These are phyloP conservation scores for Metrosideros polymorpha DNA, from an alignment of 441 rosid species.

Conservation along the genomic window DNA sequence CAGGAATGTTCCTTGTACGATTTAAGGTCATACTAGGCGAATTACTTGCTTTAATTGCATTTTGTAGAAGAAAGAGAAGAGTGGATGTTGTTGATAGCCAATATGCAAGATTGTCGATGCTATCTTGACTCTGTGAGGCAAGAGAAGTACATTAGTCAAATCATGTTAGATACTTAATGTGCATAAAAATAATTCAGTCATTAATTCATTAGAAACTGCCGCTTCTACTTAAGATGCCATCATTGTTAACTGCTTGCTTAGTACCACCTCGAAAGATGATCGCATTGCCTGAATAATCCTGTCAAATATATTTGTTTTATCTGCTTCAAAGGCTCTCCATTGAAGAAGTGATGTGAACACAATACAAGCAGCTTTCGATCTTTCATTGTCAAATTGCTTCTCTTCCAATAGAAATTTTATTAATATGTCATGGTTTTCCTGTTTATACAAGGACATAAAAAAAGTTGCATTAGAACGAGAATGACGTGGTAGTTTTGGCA, in stretches of 20 bases:
- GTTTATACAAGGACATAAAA: constrained; percentile 4
- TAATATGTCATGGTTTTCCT: constrained; percentile 58
- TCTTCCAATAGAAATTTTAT: constrained; percentile 43
- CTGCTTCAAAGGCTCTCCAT: constrained; percentile 74
- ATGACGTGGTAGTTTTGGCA: neutral
- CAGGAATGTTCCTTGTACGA: constrained; percentile 30
- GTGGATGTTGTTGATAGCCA: constrained; percentile 71
- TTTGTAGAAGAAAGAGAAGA: constrained; percentile 54
- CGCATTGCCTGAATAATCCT: constrained; percentile 49
- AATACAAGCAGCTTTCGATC: constrained; percentile 52
- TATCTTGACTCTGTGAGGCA: constrained; percentile 28
- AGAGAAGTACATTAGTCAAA: neutral
- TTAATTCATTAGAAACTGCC: neutral
- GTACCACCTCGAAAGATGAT: constrained; percentile 41
- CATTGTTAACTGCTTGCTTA: neutral
- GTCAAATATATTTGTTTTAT: constrained; percentile 56
- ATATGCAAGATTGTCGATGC: constrained; percentile 38
- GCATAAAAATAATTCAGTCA: neutral
- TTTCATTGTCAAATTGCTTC: constrained; percentile 32
- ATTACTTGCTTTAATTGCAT: constrained; percentile 48
- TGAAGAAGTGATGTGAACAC: constrained; percentile 54
- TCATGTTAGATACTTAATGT: neutral
- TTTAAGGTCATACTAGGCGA: constrained; percentile 22
- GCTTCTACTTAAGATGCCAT: neutral
- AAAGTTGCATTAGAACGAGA: neutral